A percentile compares a stretch with the other conserved stretches of the same genome.
phyloP scores from a whole-genome alignment of 2,329 filamentous ascomycete species.

The Cephalotrichum gorgonifer region DNA sequence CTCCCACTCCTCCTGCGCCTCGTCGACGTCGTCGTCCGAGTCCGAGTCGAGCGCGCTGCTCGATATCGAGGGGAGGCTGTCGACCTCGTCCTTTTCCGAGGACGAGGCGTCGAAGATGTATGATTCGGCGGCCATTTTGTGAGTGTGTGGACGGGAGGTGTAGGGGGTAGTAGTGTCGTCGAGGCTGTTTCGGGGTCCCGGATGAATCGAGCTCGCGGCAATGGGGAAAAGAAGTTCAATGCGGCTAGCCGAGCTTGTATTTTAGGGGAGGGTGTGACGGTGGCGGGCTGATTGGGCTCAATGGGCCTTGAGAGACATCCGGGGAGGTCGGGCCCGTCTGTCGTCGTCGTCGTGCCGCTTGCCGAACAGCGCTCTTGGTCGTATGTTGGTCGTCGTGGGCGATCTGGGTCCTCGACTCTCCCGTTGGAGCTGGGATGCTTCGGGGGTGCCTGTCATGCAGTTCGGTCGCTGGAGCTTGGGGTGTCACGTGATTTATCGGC shows the following conservation, averaged over 20 bases:
- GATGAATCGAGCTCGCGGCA: not conserved
- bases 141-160: not conserved
- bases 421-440: too few species aligned
- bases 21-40: slow-evolving; percentile 53
- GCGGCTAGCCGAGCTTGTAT: not conserved
- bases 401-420: too few species aligned
- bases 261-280: too few species aligned
- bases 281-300: not conserved
- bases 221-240: too few species aligned
- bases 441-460: too few species aligned
- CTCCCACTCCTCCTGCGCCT: slow-evolving; percentile 92
- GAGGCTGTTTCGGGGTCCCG: not conserved
- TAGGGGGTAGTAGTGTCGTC: not conserved
- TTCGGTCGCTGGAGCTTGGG: too few species aligned
- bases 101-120: slow-evolving; percentile 39
- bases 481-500: too few species aligned
- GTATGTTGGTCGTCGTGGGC: too few species aligned
- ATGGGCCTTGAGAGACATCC: not conserved
- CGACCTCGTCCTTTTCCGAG: slow-evolving; percentile 45
- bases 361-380: too few species aligned
- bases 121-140: slow-evolving; percentile 27
- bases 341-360: not conserved
- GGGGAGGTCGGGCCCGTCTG: not conserved
- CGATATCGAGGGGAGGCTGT: slow-evolving; percentile 53
- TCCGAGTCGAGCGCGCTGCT: slow-evolving; percentile 37